Percentiles rank a stretch among this genome's conserved stretches.
Conservation (phyloP, 495 filamentous ascomycete genomes). For the Podospora conica region DNA sequence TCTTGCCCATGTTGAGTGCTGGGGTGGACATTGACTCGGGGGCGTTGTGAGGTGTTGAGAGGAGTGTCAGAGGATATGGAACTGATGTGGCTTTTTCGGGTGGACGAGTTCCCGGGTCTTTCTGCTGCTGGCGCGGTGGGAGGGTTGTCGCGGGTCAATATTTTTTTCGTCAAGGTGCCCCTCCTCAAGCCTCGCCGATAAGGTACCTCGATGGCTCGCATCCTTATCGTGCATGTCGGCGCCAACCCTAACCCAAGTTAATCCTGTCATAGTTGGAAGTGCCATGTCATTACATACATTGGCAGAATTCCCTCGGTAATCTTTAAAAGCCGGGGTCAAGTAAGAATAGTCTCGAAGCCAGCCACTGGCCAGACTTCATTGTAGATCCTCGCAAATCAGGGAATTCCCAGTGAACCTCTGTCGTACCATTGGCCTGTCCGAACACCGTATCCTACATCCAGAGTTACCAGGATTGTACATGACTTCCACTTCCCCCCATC, state of each 20-base stretch:
- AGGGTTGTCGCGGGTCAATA: background rate
- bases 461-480: background rate
- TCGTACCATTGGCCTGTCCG: background rate
- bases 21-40: background rate
- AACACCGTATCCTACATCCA: conserved; percentile 6
- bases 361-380: background rate
- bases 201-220: background rate
- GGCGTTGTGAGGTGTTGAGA: background rate
- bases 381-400: background rate
- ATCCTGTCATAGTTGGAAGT: no score
- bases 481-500: background rate
- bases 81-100: background rate
- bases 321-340: no score
- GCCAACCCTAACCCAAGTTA: background rate
- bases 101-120: background rate
- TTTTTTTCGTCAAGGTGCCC: conserved; percentile 8
- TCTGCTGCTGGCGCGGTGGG: background rate
- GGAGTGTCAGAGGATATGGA: background rate
- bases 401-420: background rate
- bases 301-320: no score
- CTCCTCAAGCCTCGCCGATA: conserved; percentile 11
- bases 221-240: background rate
- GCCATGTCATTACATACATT: no score
- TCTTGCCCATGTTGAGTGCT: conserved; percentile 39
- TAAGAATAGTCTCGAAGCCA: no score